Base-by-base conservation (phyloP, 768 basidiomycete genomes). In the Symmetrospora coprosmae region DNA sequence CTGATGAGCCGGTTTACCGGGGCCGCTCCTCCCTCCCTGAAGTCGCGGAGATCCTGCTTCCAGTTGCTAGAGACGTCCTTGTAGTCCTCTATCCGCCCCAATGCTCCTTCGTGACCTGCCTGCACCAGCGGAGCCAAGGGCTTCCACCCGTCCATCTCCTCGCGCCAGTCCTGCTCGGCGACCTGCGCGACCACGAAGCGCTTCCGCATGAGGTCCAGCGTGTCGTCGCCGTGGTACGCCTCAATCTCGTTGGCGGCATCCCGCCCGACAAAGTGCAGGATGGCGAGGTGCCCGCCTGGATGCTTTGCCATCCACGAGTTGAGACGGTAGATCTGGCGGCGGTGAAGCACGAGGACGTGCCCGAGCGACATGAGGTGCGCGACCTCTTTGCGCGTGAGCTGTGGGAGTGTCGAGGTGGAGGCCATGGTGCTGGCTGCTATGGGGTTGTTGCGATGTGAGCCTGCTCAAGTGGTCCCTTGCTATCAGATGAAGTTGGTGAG, bases 211-310 rank as follows among this genome's bases (percentile, higher is more conserved):
- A 74, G 72, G 52, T 81, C 75, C 48, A 74, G 48, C 78, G 68
- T 81, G 45, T 78, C 72, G 35, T 80, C 77, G 6, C 77, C 76
- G 71, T 99, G 94, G 74, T 86, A 96, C 21, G 89, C 92, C 64
- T 87, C 80, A 33, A 97, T 86, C 72, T 99, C 94, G 74, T 92
- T 86, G 0, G 87, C 80, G 0, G 92, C 91, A 70, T 99, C 91
- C 56, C 92, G 79, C 2, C 92, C 94, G 39, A 96, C 82, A 68
- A 90, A 96, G 74, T 99, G 94, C 25, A 92, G 81, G 60, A 99
- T 80, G 14, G 89, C 79, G 48, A 96, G 82, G 3, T 80, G 72
- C 37, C 92, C 90, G 40, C 94, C 94, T 0, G 94, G 94, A 70
- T 97, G 92, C 3, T 79, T 76, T 3, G 78, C 73, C n/a, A 90